A percentile compares a stretch with the other conserved stretches of the same genome.
These are phyloP conservation scores for Alternaria atra DNA, from an alignment of 2,329 filamentous ascomycete genomes.

Conservation along the genomic window DNA sequence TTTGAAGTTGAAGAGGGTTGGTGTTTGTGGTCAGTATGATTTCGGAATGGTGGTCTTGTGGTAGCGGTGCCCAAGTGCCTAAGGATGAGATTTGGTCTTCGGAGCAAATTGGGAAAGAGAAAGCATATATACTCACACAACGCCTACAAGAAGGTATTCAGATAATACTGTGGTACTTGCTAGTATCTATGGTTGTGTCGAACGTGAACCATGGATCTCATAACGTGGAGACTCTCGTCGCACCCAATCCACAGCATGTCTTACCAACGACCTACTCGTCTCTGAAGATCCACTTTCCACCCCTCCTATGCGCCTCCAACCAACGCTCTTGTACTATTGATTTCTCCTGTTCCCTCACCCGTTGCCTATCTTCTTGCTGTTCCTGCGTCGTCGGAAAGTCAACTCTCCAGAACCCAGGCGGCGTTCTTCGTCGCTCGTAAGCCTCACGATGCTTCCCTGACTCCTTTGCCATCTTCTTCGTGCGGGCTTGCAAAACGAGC, in stretches of 20 bases:
- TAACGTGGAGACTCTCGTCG: neutral
- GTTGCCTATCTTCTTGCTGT: conserved; percentile 69
- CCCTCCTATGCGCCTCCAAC: conserved; percentile 79
- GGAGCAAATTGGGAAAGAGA: no score
- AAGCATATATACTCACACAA: neutral
- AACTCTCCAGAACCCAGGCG: conserved; percentile 88
- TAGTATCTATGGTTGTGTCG: neutral
- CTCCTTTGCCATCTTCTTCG: conserved; percentile 74
- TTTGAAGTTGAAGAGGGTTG: neutral
- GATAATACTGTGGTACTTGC: neutral
- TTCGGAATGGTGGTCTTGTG: neutral
- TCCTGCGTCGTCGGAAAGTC: conserved; percentile 94
- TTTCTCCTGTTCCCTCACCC: conserved; percentile 70
- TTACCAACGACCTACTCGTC: conserved; percentile 68
- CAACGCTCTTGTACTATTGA: conserved; percentile 76
- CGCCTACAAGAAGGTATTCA: neutral
- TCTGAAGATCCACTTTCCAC: conserved; percentile 80
- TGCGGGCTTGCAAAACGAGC: conserved; percentile 78
- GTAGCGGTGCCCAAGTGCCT: neutral
- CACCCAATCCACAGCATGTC: neutral
- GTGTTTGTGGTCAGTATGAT: neutral
- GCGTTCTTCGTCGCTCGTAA: conserved; percentile 74
- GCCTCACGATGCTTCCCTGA: conserved; percentile 80
- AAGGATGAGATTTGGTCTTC: neutral
- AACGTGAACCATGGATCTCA: neutral